These are phyloP conservation scores for Fusarium sp. DNA, from an alignment of 2,329 filamentous ascomycete species.

Conservation along the genomic window DNA sequence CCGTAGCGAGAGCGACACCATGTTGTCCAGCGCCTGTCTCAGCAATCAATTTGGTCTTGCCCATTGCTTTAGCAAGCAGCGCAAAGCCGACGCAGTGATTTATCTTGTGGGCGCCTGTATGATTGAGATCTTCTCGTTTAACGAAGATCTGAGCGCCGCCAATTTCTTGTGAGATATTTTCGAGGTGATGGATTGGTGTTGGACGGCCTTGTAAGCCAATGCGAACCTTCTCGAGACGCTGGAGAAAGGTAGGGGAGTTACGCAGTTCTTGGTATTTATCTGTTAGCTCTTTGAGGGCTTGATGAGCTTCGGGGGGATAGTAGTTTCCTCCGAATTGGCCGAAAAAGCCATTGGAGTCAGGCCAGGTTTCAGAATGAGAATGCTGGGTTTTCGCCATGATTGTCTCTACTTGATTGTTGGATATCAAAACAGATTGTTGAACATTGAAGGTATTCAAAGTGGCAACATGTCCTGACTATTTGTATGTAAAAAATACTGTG, in stretches of 20 bases:
- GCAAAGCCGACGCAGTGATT: conserved; percentile 21
- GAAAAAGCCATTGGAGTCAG: not conserved
- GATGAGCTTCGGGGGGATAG: conserved; percentile 2
- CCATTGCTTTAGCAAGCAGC: conserved; percentile 19
- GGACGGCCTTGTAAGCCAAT: conserved; percentile 3
- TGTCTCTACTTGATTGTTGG: not conserved
- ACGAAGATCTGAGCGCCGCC: conserved; percentile 10
- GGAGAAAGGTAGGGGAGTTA: not conserved
- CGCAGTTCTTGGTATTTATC: conserved; percentile 4
- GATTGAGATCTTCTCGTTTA: conserved; percentile 10
- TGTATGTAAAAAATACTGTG: not conserved
- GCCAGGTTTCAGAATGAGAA: not conserved
- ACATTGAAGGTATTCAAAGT: too few species aligned
- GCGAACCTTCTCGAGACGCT: conserved; percentile 3
- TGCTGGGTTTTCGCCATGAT: not conserved
- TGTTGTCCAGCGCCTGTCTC: conserved; percentile 19
- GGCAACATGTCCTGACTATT: not conserved
- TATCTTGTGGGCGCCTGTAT: conserved; percentile 16
- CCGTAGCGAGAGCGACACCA: conserved; percentile 15
- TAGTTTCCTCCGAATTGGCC: conserved; percentile 9
- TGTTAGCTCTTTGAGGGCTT: not conserved
- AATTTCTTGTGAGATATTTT: not conserved
- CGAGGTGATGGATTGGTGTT: not conserved
- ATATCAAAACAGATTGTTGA: too few species aligned
- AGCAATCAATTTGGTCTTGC: conserved; percentile 3